phyloP scores from a whole-genome alignment of 805 yeast genomes.

The Myxozyma sirexii region DNA sequence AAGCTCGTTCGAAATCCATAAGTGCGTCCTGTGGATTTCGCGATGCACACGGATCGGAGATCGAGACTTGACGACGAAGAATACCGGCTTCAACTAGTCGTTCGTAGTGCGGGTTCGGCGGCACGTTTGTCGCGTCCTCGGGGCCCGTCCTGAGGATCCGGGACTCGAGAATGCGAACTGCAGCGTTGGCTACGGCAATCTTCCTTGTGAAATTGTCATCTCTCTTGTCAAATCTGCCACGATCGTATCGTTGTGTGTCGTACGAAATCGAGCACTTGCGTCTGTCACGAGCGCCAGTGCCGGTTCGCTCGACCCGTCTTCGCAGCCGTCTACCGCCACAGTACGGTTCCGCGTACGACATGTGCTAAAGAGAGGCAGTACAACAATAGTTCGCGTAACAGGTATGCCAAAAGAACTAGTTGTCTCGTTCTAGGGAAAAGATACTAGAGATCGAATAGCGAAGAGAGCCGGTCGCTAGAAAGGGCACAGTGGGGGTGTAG shows the following conservation, averaged over 20 bases:
- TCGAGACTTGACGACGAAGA: not conserved
- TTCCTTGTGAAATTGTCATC: not conserved
- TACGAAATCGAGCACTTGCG: not conserved
- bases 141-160: not conserved
- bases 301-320: not conserved
- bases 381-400: too few relatives aligned
- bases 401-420: too few relatives aligned
- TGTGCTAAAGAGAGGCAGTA: too few relatives aligned
- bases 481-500: too few relatives aligned
- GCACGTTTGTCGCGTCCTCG: not conserved
- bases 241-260: not conserved
- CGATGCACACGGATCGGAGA: not conserved
- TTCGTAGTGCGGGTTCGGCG: not conserved
- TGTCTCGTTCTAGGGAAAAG: too few relatives aligned
- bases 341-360: not conserved
- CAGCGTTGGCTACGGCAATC: not conserved
- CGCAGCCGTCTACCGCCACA: not conserved
- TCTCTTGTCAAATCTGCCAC: not conserved
- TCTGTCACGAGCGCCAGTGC: not conserved
- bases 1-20: not conserved
- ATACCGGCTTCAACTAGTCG: not conserved
- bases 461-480: too few relatives aligned
- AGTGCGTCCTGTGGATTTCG: not conserved
- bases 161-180: not conserved
- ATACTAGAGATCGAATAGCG: too few relatives aligned